Evolutionary conservation across 768 basidiomycete species (phyloP), one percentile per base, ranked within the genome.

Genomic region (Mrakia frigida): DNA sequence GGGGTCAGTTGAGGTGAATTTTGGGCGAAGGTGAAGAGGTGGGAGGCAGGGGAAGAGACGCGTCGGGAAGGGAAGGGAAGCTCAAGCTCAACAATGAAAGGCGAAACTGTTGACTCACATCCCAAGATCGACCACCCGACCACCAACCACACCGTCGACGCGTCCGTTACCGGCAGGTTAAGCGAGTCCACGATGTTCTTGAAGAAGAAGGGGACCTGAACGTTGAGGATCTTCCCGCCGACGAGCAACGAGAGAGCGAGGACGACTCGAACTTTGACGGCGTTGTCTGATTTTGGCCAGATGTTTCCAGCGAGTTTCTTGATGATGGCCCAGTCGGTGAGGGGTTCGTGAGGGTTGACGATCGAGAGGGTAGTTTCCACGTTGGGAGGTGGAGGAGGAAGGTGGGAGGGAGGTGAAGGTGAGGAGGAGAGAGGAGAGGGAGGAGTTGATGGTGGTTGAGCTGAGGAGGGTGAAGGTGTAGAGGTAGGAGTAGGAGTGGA

Each of bases 121-220:
- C 94, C 96, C 53, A 94, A 84, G 74, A 99, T 88, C 75, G 93
- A 85, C 2, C 91, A 89, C n/a, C 97, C 97, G 0, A 91, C 93
- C 33, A 99, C 85, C 4, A 94, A 86, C 92, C 94, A 96, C 4
- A 92, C 93, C 0, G 95, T 94, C 6, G 90, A 88, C 10, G 86
- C 82, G 18, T 89, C 84, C 18, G 90, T 88, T 46, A 97, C 86
- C 37, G 91, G 89, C 43, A 98, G 86, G 80, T 98, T 97, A 78
- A 99, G 86, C 1, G 92, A 84, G 82, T 99, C 96, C 72, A 99
- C 89, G 60, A 99, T 88, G 37, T 87, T 84, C 84, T 98, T 98
- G 88, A 99, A 99, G 78, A 98, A 85, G 79, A 93, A 88, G 0
- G 97, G 97, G n/a, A 99, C 95, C 87, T 98, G 96, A 0, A 99